phyloP scores from a whole-genome alignment of 139 green algal genomes.

The Ostreobium quekettii region DNA sequence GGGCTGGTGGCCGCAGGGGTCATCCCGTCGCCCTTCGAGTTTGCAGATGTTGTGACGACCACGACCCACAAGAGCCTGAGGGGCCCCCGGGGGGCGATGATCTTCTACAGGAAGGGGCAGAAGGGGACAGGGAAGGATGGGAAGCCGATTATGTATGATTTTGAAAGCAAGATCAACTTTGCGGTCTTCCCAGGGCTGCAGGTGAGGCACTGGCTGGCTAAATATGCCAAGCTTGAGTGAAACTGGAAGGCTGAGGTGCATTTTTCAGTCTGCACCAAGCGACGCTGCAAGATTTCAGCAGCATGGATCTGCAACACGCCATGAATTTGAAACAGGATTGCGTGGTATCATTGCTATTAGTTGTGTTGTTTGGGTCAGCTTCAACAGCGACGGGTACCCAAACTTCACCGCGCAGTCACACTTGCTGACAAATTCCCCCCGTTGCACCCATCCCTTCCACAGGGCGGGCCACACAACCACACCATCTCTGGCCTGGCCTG shows the following conservation, averaged over 20 bases:
- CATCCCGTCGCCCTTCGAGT: slow-evolving; percentile 83
- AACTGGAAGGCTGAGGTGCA: too few relatives aligned
- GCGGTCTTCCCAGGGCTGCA: slow-evolving; percentile 77
- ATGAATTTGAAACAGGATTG: too few relatives aligned
- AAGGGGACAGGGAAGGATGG: slow-evolving; percentile 70
- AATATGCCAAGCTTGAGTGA: not conserved
- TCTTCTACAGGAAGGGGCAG: slow-evolving; percentile 92
- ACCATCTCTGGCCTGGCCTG: slow-evolving; percentile 93
- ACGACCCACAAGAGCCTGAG: slow-evolving; percentile 97
- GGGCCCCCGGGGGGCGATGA: slow-evolving; percentile 85
- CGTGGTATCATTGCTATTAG: too few relatives aligned
- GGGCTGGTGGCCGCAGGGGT: slow-evolving; percentile 76
- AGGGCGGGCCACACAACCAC: slow-evolving; percentile 99
- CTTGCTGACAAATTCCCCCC: too few relatives aligned
- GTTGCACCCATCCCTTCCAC: slow-evolving; percentile 16
- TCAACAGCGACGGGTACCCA: too few relatives aligned
- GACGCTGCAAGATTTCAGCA: too few relatives aligned
- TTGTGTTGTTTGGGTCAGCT: too few relatives aligned
- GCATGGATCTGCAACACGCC: too few relatives aligned
- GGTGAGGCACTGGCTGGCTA: slow-evolving; percentile 17
- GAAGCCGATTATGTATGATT: slow-evolving; percentile 73
- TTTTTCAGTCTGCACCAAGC: too few relatives aligned
- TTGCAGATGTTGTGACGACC: slow-evolving; percentile 94
- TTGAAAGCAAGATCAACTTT: slow-evolving; percentile 97
- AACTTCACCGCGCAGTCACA: too few relatives aligned